Evolutionary conservation across 2,329 filamentous ascomycete genomes (phyloP).

Genomic region (Neonectria coccinea): DNA sequence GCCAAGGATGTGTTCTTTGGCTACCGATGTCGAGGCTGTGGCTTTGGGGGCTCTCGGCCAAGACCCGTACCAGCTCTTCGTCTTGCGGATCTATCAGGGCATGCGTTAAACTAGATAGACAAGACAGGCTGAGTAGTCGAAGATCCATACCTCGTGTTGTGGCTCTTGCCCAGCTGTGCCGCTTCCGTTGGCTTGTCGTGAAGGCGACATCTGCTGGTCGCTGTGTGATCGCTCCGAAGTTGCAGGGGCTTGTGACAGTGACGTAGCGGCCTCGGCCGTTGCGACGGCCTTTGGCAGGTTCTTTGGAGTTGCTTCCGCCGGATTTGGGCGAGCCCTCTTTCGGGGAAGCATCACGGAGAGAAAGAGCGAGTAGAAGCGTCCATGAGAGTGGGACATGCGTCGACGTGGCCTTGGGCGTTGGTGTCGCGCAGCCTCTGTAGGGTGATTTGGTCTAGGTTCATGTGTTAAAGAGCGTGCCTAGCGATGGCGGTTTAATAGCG

Average conservation of each 20-base stretch:
- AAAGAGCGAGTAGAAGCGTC: constrained; percentile 11
- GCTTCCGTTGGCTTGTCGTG: constrained; percentile 32
- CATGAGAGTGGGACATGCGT: constrained; percentile 24
- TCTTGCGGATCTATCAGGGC: constrained; percentile 60
- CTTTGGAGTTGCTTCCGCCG: constrained; percentile 39
- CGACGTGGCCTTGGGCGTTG: constrained; percentile 18
- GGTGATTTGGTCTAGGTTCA: constrained; percentile 25
- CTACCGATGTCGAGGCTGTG: constrained; percentile 69
- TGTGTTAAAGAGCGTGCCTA: constrained; percentile 40
- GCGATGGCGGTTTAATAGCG: constrained; percentile 16
- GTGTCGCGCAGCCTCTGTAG: constrained; percentile 26
- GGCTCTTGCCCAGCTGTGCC: constrained; percentile 21
- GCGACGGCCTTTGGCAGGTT: constrained; percentile 31
- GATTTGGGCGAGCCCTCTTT: constrained; percentile 50
- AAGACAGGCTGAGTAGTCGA: neutral
- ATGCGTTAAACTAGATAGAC: neutral
- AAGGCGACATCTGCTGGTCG: constrained; percentile 32
- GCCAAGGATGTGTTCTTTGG: constrained; percentile 70
- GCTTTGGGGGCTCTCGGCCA: constrained; percentile 69
- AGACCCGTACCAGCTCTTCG: constrained; percentile 72
- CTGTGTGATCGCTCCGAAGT: constrained; percentile 35
- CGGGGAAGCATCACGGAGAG: constrained; percentile 48
- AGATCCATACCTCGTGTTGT: constrained; percentile 32
- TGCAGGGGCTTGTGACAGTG: constrained; percentile 44
- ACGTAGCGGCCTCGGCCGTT: constrained; percentile 40